Conservation (phyloP, 805 yeast genomes). For the Wickerhamiella bombiphila region DNA sequence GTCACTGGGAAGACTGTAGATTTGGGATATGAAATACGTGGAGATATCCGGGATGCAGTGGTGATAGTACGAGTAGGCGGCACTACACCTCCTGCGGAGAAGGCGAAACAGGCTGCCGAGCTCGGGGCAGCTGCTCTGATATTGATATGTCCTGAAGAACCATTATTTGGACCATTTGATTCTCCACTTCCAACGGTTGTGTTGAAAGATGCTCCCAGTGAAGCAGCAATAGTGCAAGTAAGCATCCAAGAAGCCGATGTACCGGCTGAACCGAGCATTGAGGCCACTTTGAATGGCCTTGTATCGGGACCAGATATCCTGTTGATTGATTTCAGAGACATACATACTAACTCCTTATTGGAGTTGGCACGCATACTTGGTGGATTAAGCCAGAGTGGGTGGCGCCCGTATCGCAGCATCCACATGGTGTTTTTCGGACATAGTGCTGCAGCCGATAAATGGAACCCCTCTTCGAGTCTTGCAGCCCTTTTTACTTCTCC, state of each 20-base stretch:
- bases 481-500: constrained; percentile 6
- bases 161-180: constrained; percentile 1
- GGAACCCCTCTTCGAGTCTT: neutral
- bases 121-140: neutral
- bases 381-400: constrained; percentile 2
- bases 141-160: neutral
- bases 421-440: constrained; percentile 8
- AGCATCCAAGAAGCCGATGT: neutral
- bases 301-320: constrained; percentile 6
- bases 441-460: constrained; percentile 1
- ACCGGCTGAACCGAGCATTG: neutral
- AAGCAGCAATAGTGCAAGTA: too few species aligned
- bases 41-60: neutral
- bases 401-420: constrained; percentile 11
- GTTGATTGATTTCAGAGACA: constrained; percentile 6
- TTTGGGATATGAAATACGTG: neutral
- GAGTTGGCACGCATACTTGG: constrained; percentile 4
- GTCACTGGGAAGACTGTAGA: neutral
- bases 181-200: neutral
- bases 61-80: neutral
- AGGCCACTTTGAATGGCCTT: constrained; percentile 6
- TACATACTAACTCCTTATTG: constrained; percentile 3
- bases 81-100: neutral
- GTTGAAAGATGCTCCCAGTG: neutral
- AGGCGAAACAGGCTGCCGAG: neutral